Evolutionary conservation across 139 green algal genomes (phyloP).

Genomic region (Marvania coccoides): DNA sequence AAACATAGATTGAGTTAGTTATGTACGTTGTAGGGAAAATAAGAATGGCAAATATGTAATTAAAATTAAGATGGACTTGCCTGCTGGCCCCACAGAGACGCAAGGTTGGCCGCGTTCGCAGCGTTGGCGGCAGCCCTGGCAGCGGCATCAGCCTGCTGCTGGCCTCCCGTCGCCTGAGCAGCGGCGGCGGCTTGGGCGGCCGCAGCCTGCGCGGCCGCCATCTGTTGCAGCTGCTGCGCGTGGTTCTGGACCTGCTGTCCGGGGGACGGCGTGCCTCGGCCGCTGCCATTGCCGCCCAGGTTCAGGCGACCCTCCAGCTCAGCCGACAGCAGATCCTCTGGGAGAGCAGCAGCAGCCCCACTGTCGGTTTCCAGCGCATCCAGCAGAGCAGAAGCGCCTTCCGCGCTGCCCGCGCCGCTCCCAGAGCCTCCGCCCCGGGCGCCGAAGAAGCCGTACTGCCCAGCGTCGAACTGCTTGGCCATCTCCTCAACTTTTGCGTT

Average conservation of each 20-base stretch:
- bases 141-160: too few relatives aligned
- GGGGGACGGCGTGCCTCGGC: not conserved
- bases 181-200: not conserved
- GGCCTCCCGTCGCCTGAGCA: too few relatives aligned
- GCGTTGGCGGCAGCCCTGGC: not conserved
- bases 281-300: not conserved
- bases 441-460: constrained; percentile 33
- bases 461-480: constrained; percentile 18
- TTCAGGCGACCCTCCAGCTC: constrained; percentile 11
- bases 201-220: too few relatives aligned
- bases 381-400: constrained; percentile 1
- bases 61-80: too few relatives aligned
- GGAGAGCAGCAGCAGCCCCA: not conserved
- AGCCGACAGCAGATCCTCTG: not conserved
- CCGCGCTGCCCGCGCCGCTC: not conserved
- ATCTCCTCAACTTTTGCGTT: constrained; percentile 4
- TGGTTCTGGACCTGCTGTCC: not conserved
- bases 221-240: too few relatives aligned
- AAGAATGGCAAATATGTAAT: too few relatives aligned
- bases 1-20: too few relatives aligned
- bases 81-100: constrained; percentile 14
- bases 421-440: too few relatives aligned
- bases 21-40: too few relatives aligned
- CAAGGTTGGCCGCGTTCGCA: not conserved
- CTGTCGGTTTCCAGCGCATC: not conserved